Evolutionary conservation across 208 protist species (phyloP).

Genomic region (Strigomonas culicis): DNA sequence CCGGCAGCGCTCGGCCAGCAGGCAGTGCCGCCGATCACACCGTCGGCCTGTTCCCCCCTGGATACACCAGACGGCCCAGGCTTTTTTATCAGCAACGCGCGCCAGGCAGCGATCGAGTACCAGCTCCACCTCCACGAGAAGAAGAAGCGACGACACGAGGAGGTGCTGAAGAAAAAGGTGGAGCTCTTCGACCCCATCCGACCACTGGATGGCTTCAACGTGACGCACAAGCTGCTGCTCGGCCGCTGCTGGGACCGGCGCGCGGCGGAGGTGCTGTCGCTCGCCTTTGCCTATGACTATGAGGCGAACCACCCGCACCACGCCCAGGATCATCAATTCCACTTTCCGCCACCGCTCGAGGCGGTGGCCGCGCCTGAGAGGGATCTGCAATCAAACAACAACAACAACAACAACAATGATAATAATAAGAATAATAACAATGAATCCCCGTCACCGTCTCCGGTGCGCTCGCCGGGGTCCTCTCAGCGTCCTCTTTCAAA

Average conservation of each 20-base stretch:
- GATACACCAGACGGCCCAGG: neutral
- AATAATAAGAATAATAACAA: neutral
- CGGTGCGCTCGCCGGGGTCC: too few species aligned
- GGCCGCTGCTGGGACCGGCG: slow-evolving; percentile 76
- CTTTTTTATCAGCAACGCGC: slow-evolving; percentile 27
- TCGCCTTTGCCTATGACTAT: slow-evolving; percentile 15
- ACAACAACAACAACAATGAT: neutral
- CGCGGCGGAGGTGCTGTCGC: slow-evolving; percentile 29
- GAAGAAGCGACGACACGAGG: slow-evolving; percentile 24
- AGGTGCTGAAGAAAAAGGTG: slow-evolving; percentile 17
- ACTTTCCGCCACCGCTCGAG: too few species aligned
- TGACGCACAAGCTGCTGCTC: slow-evolving; percentile 57
- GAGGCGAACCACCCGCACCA: neutral
- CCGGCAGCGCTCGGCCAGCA: neutral
- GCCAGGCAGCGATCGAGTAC: slow-evolving; percentile 54
- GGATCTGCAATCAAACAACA: too few species aligned
- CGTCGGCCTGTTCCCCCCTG: too few species aligned
- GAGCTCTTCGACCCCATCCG: slow-evolving; percentile 59
- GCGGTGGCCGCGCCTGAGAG: too few species aligned
- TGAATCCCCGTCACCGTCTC: neutral
- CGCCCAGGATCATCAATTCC: neutral
- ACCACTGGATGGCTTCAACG: slow-evolving; percentile 61
- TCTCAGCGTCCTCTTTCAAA: too few species aligned
- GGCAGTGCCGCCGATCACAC: too few species aligned
- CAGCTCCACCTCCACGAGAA: slow-evolving; percentile 39